Evolutionary conservation across 768 basidiomycete genomes (phyloP).

Genomic region (Tylopilus sp.): DNA sequence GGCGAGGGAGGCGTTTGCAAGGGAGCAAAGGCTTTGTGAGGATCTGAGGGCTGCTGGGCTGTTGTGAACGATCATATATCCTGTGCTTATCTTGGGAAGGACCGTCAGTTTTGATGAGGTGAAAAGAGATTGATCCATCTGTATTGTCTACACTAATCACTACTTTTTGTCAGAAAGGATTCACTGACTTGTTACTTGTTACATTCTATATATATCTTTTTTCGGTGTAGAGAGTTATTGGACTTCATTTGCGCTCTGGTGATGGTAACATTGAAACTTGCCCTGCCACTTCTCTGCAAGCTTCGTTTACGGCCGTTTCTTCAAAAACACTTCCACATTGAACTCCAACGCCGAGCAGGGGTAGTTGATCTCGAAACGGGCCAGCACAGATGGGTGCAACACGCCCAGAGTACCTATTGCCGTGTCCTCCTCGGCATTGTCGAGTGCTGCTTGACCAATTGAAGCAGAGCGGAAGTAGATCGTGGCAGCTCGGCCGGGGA

Average conservation of each 20-base stretch:
- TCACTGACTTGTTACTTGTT: conserved; percentile 7
- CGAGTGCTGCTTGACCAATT: conserved; percentile 25
- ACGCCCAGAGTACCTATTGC: conserved; percentile 90
- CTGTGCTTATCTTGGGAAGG: not conserved
- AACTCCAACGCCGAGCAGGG: conserved; percentile 96
- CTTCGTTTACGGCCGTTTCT: conserved; percentile 34
- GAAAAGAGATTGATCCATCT: not conserved
- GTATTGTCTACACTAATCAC: conserved; percentile 22
- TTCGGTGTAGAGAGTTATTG: not conserved
- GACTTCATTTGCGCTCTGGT: not conserved
- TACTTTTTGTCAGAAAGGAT: not conserved
- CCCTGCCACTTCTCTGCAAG: conserved; percentile 3
- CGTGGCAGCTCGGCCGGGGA: conserved; percentile 91
- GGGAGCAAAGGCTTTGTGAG: conserved; percentile 55
- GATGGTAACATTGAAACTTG: not conserved
- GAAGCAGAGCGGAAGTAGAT: conserved; percentile 77
- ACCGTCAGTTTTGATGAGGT: not conserved
- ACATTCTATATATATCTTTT: conserved; percentile 11
- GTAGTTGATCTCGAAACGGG: conserved; percentile 91
- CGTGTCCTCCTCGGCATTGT: conserved; percentile 58
- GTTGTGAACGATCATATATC: conserved; percentile 35
- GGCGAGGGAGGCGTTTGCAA: conserved; percentile 44
- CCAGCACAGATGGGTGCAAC: conserved; percentile 86
- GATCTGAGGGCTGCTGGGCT: conserved; percentile 66
- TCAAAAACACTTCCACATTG: conserved; percentile 91